Evolutionary conservation across 164 flowering plant species (phyloP), one percentile per base, ranked within the genome.

Genomic region (Macadamia tetraphylla): DNA sequence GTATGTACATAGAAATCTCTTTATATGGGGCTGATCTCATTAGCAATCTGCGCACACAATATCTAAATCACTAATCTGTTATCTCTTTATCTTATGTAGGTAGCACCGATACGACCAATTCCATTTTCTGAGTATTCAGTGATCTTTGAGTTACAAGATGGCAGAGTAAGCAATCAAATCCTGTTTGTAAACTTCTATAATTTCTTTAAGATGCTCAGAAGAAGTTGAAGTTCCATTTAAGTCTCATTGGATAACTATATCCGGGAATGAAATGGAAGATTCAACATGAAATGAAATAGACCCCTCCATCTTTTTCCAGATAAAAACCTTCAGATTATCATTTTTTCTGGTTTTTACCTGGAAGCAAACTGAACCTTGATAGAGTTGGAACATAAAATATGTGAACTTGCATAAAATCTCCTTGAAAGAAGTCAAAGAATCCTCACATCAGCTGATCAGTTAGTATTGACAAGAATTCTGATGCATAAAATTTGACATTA

Each of bases 131-230:
- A 82, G 53, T 81, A 81, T 68, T 77, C 89, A 35, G 77, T 84
- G 9, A 81, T 92, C 40, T 92, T 89, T 60, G 89, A 85, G 83
- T 78, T 88, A 63, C 75, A 84, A 71, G 95, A 92, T 76, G 88
- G 95, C 68, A 83, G 94, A 68, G 97, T 91, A 85, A 86, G 92
- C 35, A 70, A 51, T 44, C 18, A 18, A 11, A 46, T 29, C 48
- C 12, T 29, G 23, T 29, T 10, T 35, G 7, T 46, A 46, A 35
- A 35, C 13, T 3, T 6, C 2, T 53, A 46, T 64, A 12, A 3
- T 64, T 52, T 17, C 9, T 23, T 15, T 9, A 51, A 15, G 35
- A 23, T 52, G 52, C 58, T 15, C 2, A 55, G 43, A 55, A 65
- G n/a, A 65, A 15, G 40, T 15, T 1, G 0, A 31, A 48, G 35